Evolutionary conservation across 306 rosid genomes (phyloP), one percentile per base, ranked within the genome.

Genomic region (Rosa persica): DNA sequence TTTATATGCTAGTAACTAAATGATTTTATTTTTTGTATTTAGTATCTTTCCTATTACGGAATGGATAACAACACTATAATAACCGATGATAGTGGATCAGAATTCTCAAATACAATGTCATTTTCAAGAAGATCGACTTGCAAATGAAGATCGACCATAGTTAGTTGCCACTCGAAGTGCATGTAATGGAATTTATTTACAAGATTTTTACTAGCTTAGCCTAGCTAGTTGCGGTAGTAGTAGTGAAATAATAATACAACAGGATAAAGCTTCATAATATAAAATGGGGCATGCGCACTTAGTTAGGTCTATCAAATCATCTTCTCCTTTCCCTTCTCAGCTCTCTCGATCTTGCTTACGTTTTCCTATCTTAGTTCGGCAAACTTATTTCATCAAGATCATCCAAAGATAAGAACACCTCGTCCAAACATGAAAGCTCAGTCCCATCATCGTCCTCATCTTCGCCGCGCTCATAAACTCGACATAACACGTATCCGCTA

Each of bases 361-460:
- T 66, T 66, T 16, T 66, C n/a, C 47, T 66, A 19, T 66, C 47
- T 38, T 65, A 83, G 89, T 86, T 88, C 61, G 98, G 98, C 77
- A 91, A 82, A 80, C 98, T 91, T 57, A 95, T 89, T 87, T 95
- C 98, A 0, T 95, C 98, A 69, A 95, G 97, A 89, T 95, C 98
- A 72, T 95, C 98, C 86, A 95, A 81, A 47, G 98, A 87, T 75
- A 92, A 86, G 89, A 92, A 95, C 76, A 95, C 98, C 83, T 95
- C 98, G 80, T 95, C 98, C 96, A 95, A 87, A 85, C 96, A 90
- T 4, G 98, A 94, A 27, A 94, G 92, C 76, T 92, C 95, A 5
- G 87, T 83, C 71, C 97, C 97, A 70, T 84, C 90, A 7, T 81
- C 88, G 3, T 81, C 77, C 2, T 78, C 74, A 0, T 83, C 87